A percentile compares a stretch with the other conserved stretches of the same genome.
These are phyloP conservation scores for Coniosporium apollinis DNA, from an alignment of 495 filamentous ascomycete species.

Conservation along the genomic window DNA sequence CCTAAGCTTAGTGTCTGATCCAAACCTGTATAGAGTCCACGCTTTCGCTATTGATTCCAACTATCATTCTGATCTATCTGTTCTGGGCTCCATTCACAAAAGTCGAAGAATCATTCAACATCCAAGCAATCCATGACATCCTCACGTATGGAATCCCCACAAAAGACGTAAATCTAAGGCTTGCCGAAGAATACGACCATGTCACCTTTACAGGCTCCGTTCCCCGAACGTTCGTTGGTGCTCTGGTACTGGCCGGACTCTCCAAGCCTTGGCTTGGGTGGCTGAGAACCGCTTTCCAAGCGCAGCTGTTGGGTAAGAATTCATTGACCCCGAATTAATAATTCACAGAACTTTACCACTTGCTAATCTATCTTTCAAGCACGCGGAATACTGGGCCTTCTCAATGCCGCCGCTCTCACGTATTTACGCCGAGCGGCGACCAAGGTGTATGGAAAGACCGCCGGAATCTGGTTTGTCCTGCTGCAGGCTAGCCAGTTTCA, in stretches of 20 bases:
- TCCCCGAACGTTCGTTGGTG: conserved; percentile 75
- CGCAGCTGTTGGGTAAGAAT: conserved; percentile 37
- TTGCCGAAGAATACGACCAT: conserved; percentile 63
- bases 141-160: conserved; percentile 59
- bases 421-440: conserved; percentile 46
- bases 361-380: conserved; percentile 27
- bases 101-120: conserved; percentile 97
- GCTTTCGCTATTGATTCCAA: conserved; percentile 40
- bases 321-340: conserved; percentile 2
- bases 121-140: conserved; percentile 89
- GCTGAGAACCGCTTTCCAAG: conserved; percentile 28
- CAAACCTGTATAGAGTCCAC: too few species aligned
- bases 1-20: too few species aligned
- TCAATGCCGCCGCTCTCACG: conserved; percentile 53
- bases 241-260: conserved; percentile 50
- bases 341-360: neutral
- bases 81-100: conserved; percentile 80
- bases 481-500: conserved; percentile 85
- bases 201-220: conserved; percentile 82
- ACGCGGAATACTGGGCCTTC: conserved; percentile 59
- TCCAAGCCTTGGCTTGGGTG: conserved; percentile 34
- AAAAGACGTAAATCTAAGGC: conserved; percentile 29
- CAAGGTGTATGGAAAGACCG: conserved; percentile 47
- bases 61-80: conserved; percentile 58
- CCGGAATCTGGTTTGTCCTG: conserved; percentile 67